A percentile compares a stretch with the other conserved stretches of the same genome.
phyloP scores from a whole-genome alignment of 2,329 filamentous ascomycete species.

The Trichoderma sp. region DNA sequence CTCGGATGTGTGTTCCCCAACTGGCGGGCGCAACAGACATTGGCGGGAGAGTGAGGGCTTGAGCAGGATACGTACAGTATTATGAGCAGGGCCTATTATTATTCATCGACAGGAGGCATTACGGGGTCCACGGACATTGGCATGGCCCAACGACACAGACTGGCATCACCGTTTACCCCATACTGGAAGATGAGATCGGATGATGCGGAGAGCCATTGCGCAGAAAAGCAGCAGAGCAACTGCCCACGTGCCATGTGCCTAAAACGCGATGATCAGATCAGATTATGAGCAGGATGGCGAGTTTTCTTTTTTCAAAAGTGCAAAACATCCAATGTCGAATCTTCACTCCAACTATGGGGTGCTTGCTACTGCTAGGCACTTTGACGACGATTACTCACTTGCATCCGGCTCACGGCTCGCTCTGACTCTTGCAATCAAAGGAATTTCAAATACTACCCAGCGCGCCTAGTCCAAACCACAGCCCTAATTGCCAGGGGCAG shows the following conservation, averaged over 20 bases:
- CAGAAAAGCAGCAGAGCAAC: neutral
- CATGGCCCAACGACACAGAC: neutral
- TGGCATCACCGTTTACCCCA: neutral
- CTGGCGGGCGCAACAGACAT: slow-evolving; percentile 1
- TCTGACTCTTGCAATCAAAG: neutral
- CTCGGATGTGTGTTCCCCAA: neutral
- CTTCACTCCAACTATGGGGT: neutral
- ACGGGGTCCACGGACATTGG: neutral
- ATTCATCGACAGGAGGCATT: neutral
- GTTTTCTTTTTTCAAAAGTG: neutral
- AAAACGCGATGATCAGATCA: neutral
- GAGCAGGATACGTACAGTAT: neutral
- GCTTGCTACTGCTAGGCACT: neutral
- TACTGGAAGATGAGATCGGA: neutral
- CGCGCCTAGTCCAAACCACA: neutral
- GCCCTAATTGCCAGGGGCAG: slow-evolving; percentile 12
- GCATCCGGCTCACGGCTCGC: neutral
- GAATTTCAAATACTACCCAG: neutral
- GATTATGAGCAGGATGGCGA: neutral
- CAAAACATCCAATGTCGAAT: neutral
- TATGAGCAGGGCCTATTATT: neutral
- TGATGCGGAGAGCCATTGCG: neutral
- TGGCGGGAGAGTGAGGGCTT: neutral
- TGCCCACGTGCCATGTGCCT: neutral
- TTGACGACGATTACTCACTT: neutral